Conservation (phyloP, 257 asterid genomes). For the Buddleja alternifolia region DNA sequence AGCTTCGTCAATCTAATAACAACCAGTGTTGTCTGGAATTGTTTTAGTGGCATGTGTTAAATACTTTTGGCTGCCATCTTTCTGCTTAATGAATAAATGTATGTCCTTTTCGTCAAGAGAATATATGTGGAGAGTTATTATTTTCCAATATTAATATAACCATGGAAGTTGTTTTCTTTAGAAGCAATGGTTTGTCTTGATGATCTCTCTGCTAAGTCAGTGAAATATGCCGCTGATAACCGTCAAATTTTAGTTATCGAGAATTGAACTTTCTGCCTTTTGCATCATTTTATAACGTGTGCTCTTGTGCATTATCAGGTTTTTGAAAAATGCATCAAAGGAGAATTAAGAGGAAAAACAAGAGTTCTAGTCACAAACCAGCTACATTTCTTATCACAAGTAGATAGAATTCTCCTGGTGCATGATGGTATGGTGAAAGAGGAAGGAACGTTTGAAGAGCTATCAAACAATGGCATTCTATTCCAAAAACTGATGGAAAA, state of each 20-base stretch:
- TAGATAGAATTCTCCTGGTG: slow-evolving; percentile 88
- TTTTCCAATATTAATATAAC: too few species aligned
- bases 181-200: too few species aligned
- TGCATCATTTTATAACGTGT: background rate
- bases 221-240: background rate
- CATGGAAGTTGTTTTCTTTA: too few species aligned
- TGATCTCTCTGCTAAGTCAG: too few species aligned
- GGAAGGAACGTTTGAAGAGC: slow-evolving; percentile 97
- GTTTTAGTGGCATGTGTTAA: too few species aligned
- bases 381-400: slow-evolving; percentile 62
- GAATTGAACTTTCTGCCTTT: background rate
- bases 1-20: too few species aligned
- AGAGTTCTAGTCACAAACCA: slow-evolving; percentile 94
- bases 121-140: too few species aligned
- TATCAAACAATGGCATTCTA: slow-evolving; percentile 72
- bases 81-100: too few species aligned
- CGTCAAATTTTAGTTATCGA: too few species aligned
- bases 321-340: slow-evolving; percentile 87
- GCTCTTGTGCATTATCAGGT: slow-evolving; percentile 51
- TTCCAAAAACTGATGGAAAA: slow-evolving; percentile 95
- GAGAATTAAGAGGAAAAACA: slow-evolving; percentile 83
- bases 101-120: too few species aligned
- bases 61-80: too few species aligned
- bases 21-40: too few species aligned
- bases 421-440: slow-evolving; percentile 93